These are phyloP conservation scores for Tremella yokohamensis DNA, from an alignment of 768 basidiomycete genomes.

Conservation along the genomic window DNA sequence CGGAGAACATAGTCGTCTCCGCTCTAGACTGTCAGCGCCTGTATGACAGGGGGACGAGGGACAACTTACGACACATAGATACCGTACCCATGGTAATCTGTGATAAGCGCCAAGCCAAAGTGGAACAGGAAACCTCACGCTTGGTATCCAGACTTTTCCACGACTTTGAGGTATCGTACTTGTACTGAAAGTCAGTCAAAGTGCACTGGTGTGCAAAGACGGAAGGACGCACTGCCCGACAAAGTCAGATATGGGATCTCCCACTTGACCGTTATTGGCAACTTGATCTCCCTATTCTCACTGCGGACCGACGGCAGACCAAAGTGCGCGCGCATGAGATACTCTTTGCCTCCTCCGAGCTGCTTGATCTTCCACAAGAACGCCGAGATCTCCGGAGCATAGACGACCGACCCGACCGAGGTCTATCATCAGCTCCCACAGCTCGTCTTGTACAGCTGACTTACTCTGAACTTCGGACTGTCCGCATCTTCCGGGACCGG, in stretches of 20 bases:
- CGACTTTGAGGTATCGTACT: conserved; percentile 95
- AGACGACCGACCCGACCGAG: conserved; percentile 90
- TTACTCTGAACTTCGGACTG: conserved; percentile 89
- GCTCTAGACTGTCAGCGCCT: conserved; percentile 34
- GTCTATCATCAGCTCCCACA: conserved; percentile 59
- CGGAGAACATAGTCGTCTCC: conserved; percentile 53
- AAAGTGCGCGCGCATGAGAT: conserved; percentile 97
- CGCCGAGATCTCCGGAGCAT: conserved; percentile 94
- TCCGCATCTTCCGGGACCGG: conserved; percentile 99
- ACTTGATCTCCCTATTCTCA: conserved; percentile 80
- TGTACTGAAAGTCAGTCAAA: conserved; percentile 56
- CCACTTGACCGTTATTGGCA: conserved; percentile 94
- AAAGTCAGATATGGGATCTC: conserved; percentile 99
- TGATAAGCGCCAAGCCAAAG: not conserved
- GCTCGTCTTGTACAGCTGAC: conserved; percentile 35
- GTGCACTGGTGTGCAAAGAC: too few species aligned
- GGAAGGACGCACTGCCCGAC: conserved; percentile 60
- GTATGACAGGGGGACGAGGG: not conserved
- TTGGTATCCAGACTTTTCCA: conserved; percentile 97
- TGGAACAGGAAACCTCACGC: conserved; percentile 51
- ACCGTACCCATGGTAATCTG: conserved; percentile 83
- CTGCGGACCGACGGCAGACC: conserved; percentile 88
- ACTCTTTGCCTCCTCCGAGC: conserved; percentile 90
- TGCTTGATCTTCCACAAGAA: conserved; percentile 99
- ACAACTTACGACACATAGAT: conserved; percentile 66